A percentile compares a stretch with the other conserved stretches of the same genome.
Evolutionary conservation across 495 filamentous ascomycete species (phyloP).

Genomic region (Thozetella sp.): DNA sequence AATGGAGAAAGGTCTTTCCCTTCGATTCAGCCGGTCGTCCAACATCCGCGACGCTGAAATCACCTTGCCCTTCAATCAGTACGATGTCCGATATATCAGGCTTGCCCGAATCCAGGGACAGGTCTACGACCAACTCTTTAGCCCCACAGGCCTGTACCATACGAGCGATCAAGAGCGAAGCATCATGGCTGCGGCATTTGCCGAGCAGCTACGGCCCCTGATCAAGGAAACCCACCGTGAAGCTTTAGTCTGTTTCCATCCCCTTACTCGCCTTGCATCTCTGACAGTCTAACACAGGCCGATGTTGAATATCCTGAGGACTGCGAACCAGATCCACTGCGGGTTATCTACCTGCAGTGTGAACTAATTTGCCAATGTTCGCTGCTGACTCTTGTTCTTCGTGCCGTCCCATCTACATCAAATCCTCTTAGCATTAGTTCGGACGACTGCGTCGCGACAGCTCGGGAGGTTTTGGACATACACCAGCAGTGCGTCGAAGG

Average conservation of each 20-base stretch:
- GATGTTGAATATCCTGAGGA: not conserved
- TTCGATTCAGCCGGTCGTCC: constrained; percentile 20
- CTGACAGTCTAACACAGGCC: constrained; percentile 15
- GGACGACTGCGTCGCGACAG: constrained; percentile 21
- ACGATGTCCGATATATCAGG: constrained; percentile 27
- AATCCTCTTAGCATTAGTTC: constrained; percentile 10
- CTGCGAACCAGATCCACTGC: constrained; percentile 17
- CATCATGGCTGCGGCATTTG: not conserved
- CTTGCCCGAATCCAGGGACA: constrained; percentile 43
- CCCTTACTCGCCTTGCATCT: not conserved
- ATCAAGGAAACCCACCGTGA: not conserved
- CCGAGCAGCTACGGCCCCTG: not conserved
- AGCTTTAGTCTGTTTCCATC: not conserved
- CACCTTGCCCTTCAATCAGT: constrained; percentile 21
- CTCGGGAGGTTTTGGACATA: constrained; percentile 22
- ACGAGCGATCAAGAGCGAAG: constrained; percentile 15
- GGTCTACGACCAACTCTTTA: constrained; percentile 48
- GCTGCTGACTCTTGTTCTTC: constrained; percentile 21
- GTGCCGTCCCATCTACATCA: constrained; percentile 14
- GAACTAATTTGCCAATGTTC: constrained; percentile 24
- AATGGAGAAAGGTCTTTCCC: constrained; percentile 20
- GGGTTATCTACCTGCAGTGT: constrained; percentile 13
- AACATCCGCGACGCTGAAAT: constrained; percentile 22
- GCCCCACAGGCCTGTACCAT: constrained; percentile 40
- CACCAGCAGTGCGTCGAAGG: constrained; percentile 20